Percentiles rank a stretch among this genome's conserved stretches.
Evolutionary conservation across 495 filamentous ascomycete species (phyloP).

Genomic region (Hypoxylon fragiforme): DNA sequence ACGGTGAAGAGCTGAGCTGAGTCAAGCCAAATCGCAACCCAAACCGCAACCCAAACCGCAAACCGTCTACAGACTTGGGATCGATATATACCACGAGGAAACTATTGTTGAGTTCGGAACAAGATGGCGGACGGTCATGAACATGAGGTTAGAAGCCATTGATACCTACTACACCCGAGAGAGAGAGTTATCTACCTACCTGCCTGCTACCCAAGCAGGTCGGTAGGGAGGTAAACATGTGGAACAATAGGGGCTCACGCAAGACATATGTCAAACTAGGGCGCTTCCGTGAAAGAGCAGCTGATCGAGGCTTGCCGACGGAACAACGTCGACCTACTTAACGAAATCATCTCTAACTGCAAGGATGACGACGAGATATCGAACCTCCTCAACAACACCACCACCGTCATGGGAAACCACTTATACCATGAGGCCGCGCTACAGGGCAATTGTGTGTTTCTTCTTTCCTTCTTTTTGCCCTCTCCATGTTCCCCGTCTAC

Average conservation of each 20-base stretch:
- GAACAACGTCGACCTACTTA: conserved; percentile 84
- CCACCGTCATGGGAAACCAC: conserved; percentile 81
- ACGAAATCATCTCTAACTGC: conserved; percentile 56
- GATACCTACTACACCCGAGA: background rate
- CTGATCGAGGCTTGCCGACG: conserved; percentile 92
- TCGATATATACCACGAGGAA: background rate
- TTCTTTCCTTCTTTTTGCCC: background rate
- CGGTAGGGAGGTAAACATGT: conserved; percentile 4
- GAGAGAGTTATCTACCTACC: no score
- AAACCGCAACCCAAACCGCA: no score
- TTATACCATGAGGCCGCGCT: conserved; percentile 86
- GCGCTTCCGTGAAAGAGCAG: conserved; percentile 80
- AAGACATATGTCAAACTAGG: conserved; percentile 54
- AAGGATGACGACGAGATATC: conserved; percentile 57
- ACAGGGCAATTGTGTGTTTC: conserved; percentile 73
- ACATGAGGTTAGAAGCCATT: conserved; percentile 40
- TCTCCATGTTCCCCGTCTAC: background rate
- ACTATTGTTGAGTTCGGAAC: background rate
- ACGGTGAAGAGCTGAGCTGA: no score
- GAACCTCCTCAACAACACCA: conserved; percentile 77
- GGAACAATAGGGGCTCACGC: background rate
- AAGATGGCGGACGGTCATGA: conserved; percentile 53
- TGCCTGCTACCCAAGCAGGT: no score
- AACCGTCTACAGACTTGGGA: no score
- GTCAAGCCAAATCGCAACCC: no score